Conservation (phyloP, 2,329 filamentous ascomycete species). For the Trichoderma koningii region DNA sequence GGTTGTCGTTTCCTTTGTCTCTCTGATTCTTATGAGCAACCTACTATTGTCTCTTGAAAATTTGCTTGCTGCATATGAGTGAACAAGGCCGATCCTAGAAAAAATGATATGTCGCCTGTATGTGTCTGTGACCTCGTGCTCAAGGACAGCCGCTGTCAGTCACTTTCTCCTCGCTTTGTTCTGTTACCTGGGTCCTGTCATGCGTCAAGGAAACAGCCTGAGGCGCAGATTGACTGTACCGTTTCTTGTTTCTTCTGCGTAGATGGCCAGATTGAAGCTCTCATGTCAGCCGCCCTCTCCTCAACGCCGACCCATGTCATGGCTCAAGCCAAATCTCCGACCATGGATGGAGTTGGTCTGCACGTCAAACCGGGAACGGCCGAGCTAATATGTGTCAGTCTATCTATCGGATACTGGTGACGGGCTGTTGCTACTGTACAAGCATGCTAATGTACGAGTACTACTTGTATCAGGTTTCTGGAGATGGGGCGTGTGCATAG, state of each 20-base stretch:
- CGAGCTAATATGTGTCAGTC: neutral
- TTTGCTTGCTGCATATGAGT: neutral
- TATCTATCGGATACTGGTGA: no score
- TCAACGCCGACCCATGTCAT: neutral
- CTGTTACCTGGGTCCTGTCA: neutral
- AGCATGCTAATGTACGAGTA: no score
- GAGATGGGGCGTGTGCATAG: neutral
- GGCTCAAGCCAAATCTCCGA: neutral
- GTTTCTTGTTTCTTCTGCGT: neutral
- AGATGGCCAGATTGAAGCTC: neutral
- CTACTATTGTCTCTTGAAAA: neutral
- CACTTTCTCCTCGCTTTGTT: neutral
- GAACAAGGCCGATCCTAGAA: neutral
- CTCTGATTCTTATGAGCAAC: neutral
- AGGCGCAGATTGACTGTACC: neutral
- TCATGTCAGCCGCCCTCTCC: neutral
- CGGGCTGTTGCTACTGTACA: no score
- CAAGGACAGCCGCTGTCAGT: neutral
- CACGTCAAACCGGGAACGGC: neutral
- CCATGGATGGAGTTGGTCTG: neutral
- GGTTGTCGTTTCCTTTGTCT: neutral
- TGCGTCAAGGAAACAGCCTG: neutral
- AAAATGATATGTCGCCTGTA: neutral
- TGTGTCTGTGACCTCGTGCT: neutral
- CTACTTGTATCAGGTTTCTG: neutral